These are phyloP conservation scores for Cryphonectria radicalis DNA, from an alignment of 2,329 filamentous ascomycete genomes.

Conservation along the genomic window DNA sequence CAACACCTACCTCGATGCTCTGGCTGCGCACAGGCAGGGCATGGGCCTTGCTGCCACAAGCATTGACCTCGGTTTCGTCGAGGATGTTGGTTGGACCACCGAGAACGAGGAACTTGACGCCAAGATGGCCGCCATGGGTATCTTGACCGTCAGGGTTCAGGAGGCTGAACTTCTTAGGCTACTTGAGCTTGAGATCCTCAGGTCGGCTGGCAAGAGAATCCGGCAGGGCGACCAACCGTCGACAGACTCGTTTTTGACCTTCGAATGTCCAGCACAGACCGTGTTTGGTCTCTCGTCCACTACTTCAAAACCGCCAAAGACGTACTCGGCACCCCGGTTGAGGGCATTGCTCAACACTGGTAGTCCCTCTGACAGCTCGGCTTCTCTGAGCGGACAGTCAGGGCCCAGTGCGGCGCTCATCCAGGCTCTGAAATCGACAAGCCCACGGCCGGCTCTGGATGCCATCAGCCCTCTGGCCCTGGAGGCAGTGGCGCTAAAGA, in stretches of 20 bases:
- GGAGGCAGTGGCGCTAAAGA: constrained; percentile 8
- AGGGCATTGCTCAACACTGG: neutral
- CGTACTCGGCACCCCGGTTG: neutral
- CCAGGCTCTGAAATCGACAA: neutral
- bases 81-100: constrained; percentile 11
- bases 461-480: neutral
- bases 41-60: constrained; percentile 8
- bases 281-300: neutral
- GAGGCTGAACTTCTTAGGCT: constrained; percentile 13
- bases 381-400: neutral
- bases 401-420: neutral
- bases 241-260: neutral
- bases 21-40: constrained; percentile 31
- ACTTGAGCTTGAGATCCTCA: neutral
- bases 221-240: constrained; percentile 1
- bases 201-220: neutral
- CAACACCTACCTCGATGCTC: constrained; percentile 44
- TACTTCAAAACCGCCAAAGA: neutral
- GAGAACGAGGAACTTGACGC: constrained; percentile 12
- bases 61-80: constrained; percentile 16
- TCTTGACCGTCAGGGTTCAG: constrained; percentile 13
- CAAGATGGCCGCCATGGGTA: neutral
- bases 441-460: neutral
- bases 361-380: neutral
- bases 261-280: neutral